A percentile compares a stretch with the other conserved stretches of the same genome.
Evolutionary conservation across 352 stramenopile species (phyloP).

Genomic region (Pythium brassicae): DNA sequence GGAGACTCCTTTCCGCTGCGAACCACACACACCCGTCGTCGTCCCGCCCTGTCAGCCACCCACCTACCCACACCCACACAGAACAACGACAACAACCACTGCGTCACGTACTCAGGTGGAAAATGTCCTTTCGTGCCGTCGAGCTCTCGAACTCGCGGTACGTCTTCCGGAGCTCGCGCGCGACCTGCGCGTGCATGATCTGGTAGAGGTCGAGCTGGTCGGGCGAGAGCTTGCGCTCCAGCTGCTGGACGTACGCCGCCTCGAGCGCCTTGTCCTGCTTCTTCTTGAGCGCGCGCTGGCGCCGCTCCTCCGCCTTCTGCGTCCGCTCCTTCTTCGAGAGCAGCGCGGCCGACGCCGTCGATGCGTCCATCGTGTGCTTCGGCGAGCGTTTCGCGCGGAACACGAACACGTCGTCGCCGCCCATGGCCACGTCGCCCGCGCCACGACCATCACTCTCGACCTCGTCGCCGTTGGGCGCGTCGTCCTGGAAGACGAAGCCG

Average conservation of each 20-base stretch:
- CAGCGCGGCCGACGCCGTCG: slow-evolving; percentile 37
- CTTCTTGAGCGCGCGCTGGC: slow-evolving; percentile 24
- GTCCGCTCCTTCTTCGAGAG: slow-evolving; percentile 46
- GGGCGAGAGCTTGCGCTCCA: slow-evolving; percentile 23
- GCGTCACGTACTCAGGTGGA: slow-evolving; percentile 47
- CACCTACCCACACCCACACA: neutral
- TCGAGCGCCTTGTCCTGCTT: slow-evolving; percentile 27
- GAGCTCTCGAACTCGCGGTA: slow-evolving; percentile 65
- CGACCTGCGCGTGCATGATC: slow-evolving; percentile 49
- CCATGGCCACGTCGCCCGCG: slow-evolving; percentile 19
- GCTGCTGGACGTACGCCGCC: slow-evolving; percentile 9
- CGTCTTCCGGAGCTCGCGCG: slow-evolving; percentile 62
- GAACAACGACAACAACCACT: neutral
- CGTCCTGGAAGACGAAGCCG: slow-evolving; percentile 52
- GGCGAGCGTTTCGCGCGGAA: slow-evolving; percentile 40
- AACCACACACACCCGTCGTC: neutral
- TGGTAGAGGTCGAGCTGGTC: slow-evolving; percentile 62
- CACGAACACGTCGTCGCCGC: slow-evolving; percentile 28
- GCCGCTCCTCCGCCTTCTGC: slow-evolving; percentile 35
- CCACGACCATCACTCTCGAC: neutral
- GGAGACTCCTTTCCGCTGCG: slow-evolving; percentile 53
- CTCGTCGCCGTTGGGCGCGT: slow-evolving; percentile 12
- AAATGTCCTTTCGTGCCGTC: slow-evolving; percentile 48
- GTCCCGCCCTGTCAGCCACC: neutral
- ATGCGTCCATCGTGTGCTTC: slow-evolving; percentile 29